phyloP scores from a whole-genome alignment of 2,329 filamentous ascomycete genomes.

The Colletotrichum sp. region DNA sequence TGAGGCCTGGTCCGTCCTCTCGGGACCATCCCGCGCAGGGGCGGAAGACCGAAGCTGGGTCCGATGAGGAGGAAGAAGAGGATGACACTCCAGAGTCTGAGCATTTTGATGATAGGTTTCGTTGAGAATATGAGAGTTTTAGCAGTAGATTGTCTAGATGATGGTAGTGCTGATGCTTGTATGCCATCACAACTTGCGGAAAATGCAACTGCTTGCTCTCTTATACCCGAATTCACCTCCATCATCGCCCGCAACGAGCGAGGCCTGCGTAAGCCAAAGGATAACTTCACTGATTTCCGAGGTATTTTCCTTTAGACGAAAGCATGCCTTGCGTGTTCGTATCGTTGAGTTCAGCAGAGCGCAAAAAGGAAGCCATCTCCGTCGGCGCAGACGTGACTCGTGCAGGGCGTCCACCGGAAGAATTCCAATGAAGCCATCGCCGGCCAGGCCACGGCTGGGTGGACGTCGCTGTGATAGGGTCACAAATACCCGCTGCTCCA shows the following conservation, averaged over 20 bases:
- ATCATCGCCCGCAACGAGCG: neutral
- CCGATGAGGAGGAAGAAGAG: neutral
- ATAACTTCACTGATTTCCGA: neutral
- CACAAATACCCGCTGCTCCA: neutral
- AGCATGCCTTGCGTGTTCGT: neutral
- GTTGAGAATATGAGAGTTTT: too few species aligned
- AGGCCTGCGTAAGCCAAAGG: neutral
- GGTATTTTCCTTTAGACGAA: neutral
- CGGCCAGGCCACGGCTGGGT: neutral
- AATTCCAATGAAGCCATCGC: neutral
- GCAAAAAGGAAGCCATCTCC: neutral
- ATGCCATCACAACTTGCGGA: too few species aligned
- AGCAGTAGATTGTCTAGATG: too few species aligned
- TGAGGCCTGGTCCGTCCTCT: neutral
- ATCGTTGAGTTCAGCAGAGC: neutral
- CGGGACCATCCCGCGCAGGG: neutral
- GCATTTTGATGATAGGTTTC: too few species aligned
- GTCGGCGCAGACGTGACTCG: neutral
- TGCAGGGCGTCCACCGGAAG: neutral
- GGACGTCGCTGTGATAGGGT: neutral
- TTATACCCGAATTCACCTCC: accelerated
- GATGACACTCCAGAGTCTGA: accelerated
- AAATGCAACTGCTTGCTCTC: accelerated
- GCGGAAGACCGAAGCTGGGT: neutral
- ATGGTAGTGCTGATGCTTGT: too few species aligned